A percentile compares a stretch with the other conserved stretches of the same genome.
These are phyloP conservation scores for Cystobasidiaceae sp. DNA, from an alignment of 1,284 basidiomycete species.

Conservation along the genomic window DNA sequence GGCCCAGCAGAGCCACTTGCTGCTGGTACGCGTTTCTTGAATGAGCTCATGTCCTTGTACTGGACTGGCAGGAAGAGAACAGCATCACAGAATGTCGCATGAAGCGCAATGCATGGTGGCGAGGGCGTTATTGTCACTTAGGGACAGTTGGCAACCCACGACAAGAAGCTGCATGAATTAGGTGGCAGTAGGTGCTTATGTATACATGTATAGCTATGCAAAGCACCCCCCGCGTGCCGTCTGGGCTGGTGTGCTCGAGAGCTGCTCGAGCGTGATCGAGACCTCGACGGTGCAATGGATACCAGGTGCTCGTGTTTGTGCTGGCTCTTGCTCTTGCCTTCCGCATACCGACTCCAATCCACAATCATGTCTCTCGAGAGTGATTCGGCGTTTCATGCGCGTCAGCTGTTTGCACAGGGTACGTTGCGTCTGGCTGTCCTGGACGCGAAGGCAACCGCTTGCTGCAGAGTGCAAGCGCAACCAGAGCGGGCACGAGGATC, in stretches of 20 bases:
- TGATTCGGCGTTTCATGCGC: constrained; percentile 30
- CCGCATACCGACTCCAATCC: not conserved
- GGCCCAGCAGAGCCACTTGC: not conserved
- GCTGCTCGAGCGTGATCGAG: too few relatives aligned
- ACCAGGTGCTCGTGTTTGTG: too few relatives aligned
- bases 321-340: too few relatives aligned
- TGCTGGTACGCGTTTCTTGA: constrained; percentile 24
- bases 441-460: not conserved
- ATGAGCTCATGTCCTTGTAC: constrained; percentile 10
- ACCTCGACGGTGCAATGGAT: too few relatives aligned
- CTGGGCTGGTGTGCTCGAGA: too few relatives aligned
- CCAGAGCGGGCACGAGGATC: not conserved
- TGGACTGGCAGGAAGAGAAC: not conserved
- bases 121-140: too few relatives aligned
- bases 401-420: constrained; percentile 30
- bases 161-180: too few relatives aligned
- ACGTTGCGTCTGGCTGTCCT: not conserved
- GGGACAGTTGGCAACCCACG: too few relatives aligned
- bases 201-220: too few relatives aligned
- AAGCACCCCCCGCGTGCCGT: too few relatives aligned
- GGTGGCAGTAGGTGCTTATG: too few relatives aligned
- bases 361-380: constrained; percentile 20
- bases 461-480: not conserved
- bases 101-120: too few relatives aligned
- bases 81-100: not conserved